Conservation (phyloP, 116 monocot species). For the Zostera marina region DNA sequence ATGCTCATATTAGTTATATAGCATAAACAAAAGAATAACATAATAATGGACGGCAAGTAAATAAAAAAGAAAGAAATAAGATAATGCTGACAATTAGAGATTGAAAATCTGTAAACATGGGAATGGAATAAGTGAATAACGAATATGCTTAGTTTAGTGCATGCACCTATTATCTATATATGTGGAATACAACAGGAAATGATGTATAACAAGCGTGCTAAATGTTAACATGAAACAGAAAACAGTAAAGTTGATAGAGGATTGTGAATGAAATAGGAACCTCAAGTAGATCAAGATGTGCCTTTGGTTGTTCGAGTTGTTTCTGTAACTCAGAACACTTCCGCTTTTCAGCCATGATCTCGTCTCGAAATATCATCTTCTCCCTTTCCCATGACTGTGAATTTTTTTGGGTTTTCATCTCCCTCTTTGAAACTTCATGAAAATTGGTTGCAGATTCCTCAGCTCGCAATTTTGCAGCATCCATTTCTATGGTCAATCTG, state of each 20-base stretch:
- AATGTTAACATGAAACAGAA: no score
- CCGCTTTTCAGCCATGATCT: conserved; percentile 40
- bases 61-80: no score
- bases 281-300: conserved; percentile 39
- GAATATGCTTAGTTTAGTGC: no score
- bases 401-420: conserved; percentile 42
- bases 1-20: no score
- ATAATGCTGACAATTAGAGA: no score
- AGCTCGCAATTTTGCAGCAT: conserved; percentile 58
- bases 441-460: conserved; percentile 48
- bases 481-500: conserved; percentile 60
- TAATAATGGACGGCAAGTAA: no score
- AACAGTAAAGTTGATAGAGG: background rate
- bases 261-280: conserved; percentile 15
- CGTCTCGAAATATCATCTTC: conserved; percentile 41
- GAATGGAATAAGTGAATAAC: no score
- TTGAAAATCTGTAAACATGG: no score
- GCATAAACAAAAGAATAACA: no score
- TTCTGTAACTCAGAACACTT: conserved; percentile 32
- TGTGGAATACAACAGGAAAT: background rate
- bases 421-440: conserved; percentile 55
- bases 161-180: no score
- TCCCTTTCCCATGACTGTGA: conserved; percentile 59
- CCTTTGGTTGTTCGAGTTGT: conserved; percentile 43
- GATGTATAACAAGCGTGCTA: background rate